phyloP scores from a whole-genome alignment of 208 protist species.

The Leishmania major region DNA sequence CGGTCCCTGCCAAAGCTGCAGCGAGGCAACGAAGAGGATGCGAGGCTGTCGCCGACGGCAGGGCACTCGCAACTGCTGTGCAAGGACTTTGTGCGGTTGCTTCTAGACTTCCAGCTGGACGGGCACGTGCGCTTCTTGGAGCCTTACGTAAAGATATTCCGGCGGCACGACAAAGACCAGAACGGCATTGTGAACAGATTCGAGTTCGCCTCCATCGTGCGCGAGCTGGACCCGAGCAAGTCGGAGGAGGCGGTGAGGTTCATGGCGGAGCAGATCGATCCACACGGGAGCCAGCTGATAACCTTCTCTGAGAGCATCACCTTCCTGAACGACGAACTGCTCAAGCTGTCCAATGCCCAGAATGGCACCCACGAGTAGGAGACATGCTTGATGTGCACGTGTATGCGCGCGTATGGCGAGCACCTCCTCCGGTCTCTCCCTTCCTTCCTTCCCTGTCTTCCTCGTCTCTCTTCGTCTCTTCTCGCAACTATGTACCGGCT shows the following conservation, averaged over 20 bases:
- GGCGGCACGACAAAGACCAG: constrained; percentile 63
- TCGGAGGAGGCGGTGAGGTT: constrained; percentile 58
- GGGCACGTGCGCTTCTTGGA: constrained; percentile 88
- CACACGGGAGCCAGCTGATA: constrained; percentile 75
- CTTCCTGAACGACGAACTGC: constrained; percentile 71
- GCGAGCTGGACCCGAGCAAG: constrained; percentile 50
- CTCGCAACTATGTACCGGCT: not conserved
- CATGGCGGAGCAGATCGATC: constrained; percentile 68
- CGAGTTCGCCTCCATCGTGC: constrained; percentile 69
- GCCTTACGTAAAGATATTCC: constrained; percentile 77
- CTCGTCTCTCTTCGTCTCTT: not conserved
- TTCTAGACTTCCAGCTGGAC: constrained; percentile 91
- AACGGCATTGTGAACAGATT: constrained; percentile 81
- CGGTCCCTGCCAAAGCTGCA: constrained; percentile 32
- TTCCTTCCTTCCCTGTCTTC: not conserved
- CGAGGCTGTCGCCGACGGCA: constrained; percentile 12
- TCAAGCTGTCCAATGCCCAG: constrained; percentile 31
- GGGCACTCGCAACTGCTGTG: constrained; percentile 53
- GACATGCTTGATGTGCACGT: not conserved
- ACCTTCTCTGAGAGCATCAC: constrained; percentile 85
- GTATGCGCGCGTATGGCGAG: not conserved
- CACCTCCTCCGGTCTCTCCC: not conserved
- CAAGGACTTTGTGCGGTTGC: constrained; percentile 68
- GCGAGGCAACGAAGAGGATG: constrained; percentile 18
- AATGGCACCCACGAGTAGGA: constrained; percentile 9